Base-by-base conservation (phyloP, 2,329 filamentous ascomycete species). In the Cryphonectria parasitica region DNA sequence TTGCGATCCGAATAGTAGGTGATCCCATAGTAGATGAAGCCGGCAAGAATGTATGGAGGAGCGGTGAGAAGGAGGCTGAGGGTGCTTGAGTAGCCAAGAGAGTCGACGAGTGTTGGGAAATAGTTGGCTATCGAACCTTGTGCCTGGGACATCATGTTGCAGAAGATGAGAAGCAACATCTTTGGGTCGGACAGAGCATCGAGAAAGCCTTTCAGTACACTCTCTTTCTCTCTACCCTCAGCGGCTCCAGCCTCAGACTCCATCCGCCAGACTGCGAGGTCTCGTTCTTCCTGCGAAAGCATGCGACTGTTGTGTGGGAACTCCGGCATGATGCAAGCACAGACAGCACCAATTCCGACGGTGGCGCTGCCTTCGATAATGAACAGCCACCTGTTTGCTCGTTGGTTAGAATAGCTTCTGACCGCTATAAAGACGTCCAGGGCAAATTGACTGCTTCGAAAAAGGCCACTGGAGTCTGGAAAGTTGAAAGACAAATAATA, bases 281-380 rank as follows among this genome's bases (percentile, higher is more conserved):
- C 75, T 8, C 77, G 75, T 74, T 80, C 74, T 1, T 65, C 15
- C 22, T 73, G 74, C 0, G 74, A 74, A 17, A 81, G 74, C 17
- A 81, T 77, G 41, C 78, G 79, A 68, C 76, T 79, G 74, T 82
- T 83, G 73, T 82, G 79, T 0, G 81, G 81, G 67, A 79, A 82
- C 36, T 80, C 77, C 10, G 77, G 81, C 78, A 83, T 79, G 67
- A 83, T 75, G 28, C 75, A 77, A 28, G 76, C 74, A 66, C 77
- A 80, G 39, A 81, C 73, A 0, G 76, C 67, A 5, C 77, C 77
- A 36, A 80, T 74, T 19, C 81, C 80, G 22, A 85, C 79, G 1
- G 85, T 87, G 0, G 82, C 82, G 11, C 76, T 74, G 1, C 81
- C 81, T 64, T 83, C 80, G 15, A 83, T 77, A 52, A 86, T 83